phyloP scores from a whole-genome alignment of 352 stramenopile genomes.

The Thalassiosira sp. region DNA sequence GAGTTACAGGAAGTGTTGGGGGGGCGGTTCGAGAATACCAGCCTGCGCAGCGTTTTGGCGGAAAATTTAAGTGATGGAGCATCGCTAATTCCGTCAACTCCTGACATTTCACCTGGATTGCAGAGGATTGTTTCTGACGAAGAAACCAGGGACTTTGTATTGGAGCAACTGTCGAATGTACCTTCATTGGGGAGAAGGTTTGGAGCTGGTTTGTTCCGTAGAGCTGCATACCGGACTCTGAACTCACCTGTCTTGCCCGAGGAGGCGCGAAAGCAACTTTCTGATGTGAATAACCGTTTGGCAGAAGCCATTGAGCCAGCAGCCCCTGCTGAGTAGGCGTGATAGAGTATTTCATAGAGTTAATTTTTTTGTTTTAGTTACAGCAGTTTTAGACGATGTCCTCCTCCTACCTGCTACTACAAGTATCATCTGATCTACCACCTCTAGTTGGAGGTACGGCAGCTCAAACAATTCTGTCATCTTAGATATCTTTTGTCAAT shows the following conservation, averaged over 20 bases:
- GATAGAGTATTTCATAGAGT: too few relatives aligned
- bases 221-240: constrained; percentile 63
- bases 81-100: constrained; percentile 47
- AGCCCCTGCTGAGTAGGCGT: neutral
- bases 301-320: constrained; percentile 53
- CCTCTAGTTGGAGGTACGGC: too few relatives aligned
- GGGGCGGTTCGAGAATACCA: constrained; percentile 27
- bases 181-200: constrained; percentile 52
- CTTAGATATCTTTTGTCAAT: too few relatives aligned
- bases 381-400: too few relatives aligned
- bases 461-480: too few relatives aligned
- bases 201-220: constrained; percentile 61
- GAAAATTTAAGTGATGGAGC: constrained; percentile 58
- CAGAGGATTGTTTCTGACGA: constrained; percentile 35
- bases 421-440: too few relatives aligned
- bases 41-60: constrained; percentile 24
- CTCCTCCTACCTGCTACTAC: too few relatives aligned
- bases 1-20: constrained; percentile 57
- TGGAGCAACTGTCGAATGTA: constrained; percentile 60
- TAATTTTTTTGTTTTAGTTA: too few relatives aligned
- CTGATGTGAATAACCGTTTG: constrained; percentile 55
- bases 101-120: constrained; percentile 40
- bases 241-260: constrained; percentile 57
- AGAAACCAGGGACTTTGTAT: constrained; percentile 52
- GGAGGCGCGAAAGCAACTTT: constrained; percentile 46